Conservation (phyloP, 2,329 filamentous ascomycete genomes). For the Cordyceps pruinosa region DNA sequence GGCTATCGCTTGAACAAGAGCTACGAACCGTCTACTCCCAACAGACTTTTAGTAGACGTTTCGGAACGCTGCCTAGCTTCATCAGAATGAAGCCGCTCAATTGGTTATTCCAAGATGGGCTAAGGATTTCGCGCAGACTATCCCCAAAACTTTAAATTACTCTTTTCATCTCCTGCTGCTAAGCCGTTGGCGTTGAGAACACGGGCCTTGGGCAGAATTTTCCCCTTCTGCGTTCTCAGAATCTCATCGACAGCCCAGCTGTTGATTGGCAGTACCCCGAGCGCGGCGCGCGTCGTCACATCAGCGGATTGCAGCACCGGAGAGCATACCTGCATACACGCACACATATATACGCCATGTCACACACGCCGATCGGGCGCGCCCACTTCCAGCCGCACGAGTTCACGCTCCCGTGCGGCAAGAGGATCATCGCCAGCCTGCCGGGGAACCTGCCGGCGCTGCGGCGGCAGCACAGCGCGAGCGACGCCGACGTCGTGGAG, state of each 20-base stretch:
- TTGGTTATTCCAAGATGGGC: no score
- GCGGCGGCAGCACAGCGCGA: constrained; percentile 33
- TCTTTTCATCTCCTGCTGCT: background rate
- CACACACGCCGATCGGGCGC: background rate
- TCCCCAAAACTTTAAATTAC: constrained; percentile 2
- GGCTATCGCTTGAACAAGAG: no score
- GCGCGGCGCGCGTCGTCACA: background rate
- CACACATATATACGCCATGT: no score
- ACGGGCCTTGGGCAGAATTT: background rate
- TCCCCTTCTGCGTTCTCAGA: background rate
- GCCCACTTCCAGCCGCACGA: constrained; percentile 29
- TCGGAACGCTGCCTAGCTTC: background rate
- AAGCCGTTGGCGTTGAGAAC: background rate
- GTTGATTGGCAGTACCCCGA: no score
- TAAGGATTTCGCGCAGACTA: no score
- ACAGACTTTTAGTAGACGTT: background rate
- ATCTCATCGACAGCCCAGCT: no score
- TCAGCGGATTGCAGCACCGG: no score
- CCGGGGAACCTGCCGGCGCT: constrained; percentile 49
- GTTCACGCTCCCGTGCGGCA: constrained; percentile 49
- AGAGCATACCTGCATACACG: no score
- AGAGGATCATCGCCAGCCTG: constrained; percentile 47
- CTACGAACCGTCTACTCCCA: no score
- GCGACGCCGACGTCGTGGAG: constrained; percentile 50
- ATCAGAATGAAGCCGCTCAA: background rate